phyloP scores from a whole-genome alignment of 2,329 filamentous ascomycete genomes.

The Phialemonium atrogriseum region DNA sequence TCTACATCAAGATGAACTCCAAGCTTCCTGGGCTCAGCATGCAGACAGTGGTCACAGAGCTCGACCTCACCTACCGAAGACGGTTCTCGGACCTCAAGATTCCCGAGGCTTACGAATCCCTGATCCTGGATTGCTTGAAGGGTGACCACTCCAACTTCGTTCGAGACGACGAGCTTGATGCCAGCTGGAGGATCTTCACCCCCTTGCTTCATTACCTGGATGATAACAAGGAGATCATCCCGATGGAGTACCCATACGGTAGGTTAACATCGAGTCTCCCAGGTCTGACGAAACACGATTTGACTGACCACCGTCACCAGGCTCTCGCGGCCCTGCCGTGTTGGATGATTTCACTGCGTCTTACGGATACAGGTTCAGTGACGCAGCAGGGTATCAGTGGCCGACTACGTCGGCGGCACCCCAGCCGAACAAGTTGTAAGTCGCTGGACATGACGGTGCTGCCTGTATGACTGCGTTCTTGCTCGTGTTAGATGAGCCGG shows the following conservation, averaged over 20 bases:
- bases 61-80: conserved; percentile 94
- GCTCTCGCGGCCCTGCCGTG: conserved; percentile 90
- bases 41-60: conserved; percentile 98
- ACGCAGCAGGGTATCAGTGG: conserved; percentile 94
- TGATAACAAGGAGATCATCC: conserved; percentile 98
- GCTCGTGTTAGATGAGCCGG: neutral
- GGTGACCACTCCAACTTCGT: conserved; percentile 99
- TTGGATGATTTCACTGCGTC: conserved; percentile 97
- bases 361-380: conserved; percentile 98
- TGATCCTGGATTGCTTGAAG: conserved; percentile 96
- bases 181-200: conserved; percentile 97
- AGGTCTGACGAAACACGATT: too few relatives aligned
- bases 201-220: conserved; percentile 96
- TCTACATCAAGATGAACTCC: conserved; percentile 99
- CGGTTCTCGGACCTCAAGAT: conserved; percentile 99
- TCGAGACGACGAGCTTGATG: conserved; percentile 91
- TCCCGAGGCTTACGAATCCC: conserved; percentile 94
- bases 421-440: conserved; percentile 73
- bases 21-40: conserved; percentile 97
- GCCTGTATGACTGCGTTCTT: neutral
- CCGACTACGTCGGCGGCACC: conserved; percentile 62
- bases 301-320: conserved; percentile 40
- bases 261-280: too few relatives aligned
- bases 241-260: conserved; percentile 99
- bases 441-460: conserved; percentile 14